A percentile compares a stretch with the other conserved stretches of the same genome.
Evolutionary conservation across 2,329 filamentous ascomycete species (phyloP).

Genomic region (Nothophaeocryptopus gaeumannii): DNA sequence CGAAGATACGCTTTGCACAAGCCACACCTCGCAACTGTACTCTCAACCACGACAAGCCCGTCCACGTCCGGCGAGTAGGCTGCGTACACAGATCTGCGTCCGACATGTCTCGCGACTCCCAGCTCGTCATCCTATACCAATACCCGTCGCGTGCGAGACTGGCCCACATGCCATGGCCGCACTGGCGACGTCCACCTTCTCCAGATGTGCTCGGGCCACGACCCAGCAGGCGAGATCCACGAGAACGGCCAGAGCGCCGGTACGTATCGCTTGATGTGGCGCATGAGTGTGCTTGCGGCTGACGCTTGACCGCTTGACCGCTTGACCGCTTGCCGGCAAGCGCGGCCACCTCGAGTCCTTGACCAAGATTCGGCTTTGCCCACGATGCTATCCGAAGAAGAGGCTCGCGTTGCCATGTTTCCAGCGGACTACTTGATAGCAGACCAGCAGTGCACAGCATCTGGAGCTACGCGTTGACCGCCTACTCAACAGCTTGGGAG

Average conservation of each 20-base stretch:
- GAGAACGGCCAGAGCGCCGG: background rate
- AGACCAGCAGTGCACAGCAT: too few relatives aligned
- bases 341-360: constrained; percentile 6
- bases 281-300: constrained; percentile 2
- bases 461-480: constrained; percentile 1
- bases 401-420: too few relatives aligned
- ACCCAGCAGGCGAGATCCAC: background rate
- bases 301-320: constrained; percentile 11
- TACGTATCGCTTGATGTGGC: constrained; percentile 14
- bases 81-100: constrained; percentile 1
- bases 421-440: too few relatives aligned
- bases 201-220: constrained; percentile 4
- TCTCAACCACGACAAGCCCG: background rate
- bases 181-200: constrained; percentile 5
- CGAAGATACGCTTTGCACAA: constrained; percentile 1
- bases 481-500: background rate
- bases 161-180: background rate
- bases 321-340: constrained; percentile 15
- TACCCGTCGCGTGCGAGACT: background rate
- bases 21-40: background rate
- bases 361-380: too few relatives aligned
- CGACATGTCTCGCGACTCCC: constrained; percentile 12
- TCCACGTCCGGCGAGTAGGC: background rate
- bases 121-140: constrained; percentile 8
- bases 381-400: too few relatives aligned